A percentile compares a stretch with the other conserved stretches of the same genome.
phyloP scores from a whole-genome alignment of 306 rosid species.

The Erythrophleum fordii region DNA sequence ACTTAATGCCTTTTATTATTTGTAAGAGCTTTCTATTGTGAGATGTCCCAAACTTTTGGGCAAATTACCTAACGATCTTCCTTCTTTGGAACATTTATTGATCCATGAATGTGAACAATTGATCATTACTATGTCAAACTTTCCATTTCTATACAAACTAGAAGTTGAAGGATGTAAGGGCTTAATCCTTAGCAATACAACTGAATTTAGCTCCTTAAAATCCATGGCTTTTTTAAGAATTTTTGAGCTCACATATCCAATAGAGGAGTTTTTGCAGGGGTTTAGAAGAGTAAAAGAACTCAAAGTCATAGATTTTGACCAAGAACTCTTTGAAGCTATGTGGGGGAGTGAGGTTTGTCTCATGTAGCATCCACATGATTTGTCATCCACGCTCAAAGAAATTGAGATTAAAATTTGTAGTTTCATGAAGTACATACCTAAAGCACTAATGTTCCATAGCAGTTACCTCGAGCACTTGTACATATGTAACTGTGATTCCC shows the following conservation, averaged over 20 bases:
- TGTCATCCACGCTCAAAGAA: conserved; percentile 23
- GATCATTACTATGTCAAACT: not conserved
- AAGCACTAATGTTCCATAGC: not conserved
- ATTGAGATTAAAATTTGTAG: conserved; percentile 17
- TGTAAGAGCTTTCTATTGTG: conserved; percentile 16
- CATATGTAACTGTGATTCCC: conserved; percentile 14
- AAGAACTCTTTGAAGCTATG: not conserved
- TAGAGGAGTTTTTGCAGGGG: not conserved
- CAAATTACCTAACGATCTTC: conserved; percentile 7
- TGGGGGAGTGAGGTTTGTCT: conserved; percentile 15
- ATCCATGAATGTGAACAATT: conserved; percentile 22
- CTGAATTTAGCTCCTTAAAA: conserved; percentile 19
- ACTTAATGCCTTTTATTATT: conserved; percentile 1
- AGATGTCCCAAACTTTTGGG: conserved; percentile 28
- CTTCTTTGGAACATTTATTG: not conserved
- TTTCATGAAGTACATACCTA: conserved; percentile 10
- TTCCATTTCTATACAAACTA: conserved; percentile 22
- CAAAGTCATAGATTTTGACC: not conserved
- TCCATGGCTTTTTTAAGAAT: not conserved
- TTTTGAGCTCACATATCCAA: conserved; percentile 2
- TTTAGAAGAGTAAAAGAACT: conserved; percentile 18
- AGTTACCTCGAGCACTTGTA: not conserved
- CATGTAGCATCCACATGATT: conserved; percentile 5
- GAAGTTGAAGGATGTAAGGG: conserved; percentile 25
- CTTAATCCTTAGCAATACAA: not conserved